Conservation (phyloP, 257 asterid species). For the Ilex asprella region DNA sequence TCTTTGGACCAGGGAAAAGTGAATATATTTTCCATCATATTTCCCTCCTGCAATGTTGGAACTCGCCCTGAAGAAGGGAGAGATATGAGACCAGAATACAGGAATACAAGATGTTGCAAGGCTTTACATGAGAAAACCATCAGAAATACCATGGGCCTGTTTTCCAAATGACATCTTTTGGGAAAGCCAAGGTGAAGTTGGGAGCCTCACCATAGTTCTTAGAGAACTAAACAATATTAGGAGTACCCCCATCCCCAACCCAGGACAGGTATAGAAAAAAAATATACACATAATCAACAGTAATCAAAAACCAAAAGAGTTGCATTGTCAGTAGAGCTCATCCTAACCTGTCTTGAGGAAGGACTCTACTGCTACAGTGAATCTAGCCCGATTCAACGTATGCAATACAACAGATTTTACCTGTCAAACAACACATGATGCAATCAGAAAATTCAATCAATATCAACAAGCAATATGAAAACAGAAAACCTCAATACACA, state of each 20-base stretch:
- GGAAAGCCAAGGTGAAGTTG: too few species aligned
- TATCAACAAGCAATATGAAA: not conserved
- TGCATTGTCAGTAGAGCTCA: not conserved
- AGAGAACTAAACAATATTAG: too few species aligned
- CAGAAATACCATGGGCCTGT: too few species aligned
- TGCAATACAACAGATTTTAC: slow-evolving; percentile 93
- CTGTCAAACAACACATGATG: slow-evolving; percentile 27
- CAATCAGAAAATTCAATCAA: slow-evolving; percentile 8
- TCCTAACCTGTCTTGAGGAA: slow-evolving; percentile 75
- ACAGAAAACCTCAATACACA: slow-evolving; percentile 7
- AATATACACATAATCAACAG: not conserved
- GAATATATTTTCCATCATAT: slow-evolving; percentile 68
- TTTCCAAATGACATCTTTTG: too few species aligned
- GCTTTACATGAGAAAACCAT: too few species aligned
- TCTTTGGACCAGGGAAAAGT: slow-evolving; percentile 74
- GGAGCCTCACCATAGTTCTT: too few species aligned
- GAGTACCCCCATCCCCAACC: too few species aligned
- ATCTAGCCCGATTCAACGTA: slow-evolving; percentile 90
- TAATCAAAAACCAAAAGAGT: not conserved
- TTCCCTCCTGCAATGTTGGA: slow-evolving; percentile 91
- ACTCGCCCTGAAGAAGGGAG: slow-evolving; percentile 57
- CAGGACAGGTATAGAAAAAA: too few species aligned
- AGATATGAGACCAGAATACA: too few species aligned
- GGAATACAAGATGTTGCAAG: too few species aligned
- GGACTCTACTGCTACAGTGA: slow-evolving; percentile 92